These are phyloP conservation scores for Trichoderma hamatum DNA, from an alignment of 2,329 filamentous ascomycete species.

Conservation along the genomic window DNA sequence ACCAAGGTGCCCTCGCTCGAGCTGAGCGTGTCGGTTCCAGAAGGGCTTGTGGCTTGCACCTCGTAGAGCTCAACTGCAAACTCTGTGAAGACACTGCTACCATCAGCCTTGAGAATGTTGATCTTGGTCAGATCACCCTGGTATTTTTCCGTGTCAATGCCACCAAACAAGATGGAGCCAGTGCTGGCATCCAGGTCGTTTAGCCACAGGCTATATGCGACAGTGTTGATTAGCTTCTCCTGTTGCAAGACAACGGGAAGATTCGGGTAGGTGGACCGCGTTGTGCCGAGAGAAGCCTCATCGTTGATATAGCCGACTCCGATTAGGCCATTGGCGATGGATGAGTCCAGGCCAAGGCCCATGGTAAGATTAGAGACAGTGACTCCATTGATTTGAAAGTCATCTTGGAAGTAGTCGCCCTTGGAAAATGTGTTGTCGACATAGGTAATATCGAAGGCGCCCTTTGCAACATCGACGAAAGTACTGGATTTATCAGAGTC, in stretches of 20 bases:
- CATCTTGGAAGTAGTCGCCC: constrained; percentile 63
- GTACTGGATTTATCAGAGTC: constrained; percentile 50
- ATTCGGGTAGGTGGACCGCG: constrained; percentile 52
- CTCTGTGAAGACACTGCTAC: constrained; percentile 47
- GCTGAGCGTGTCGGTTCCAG: constrained; percentile 52
- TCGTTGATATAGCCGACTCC: constrained; percentile 63
- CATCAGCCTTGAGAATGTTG: constrained; percentile 53
- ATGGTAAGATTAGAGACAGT: constrained; percentile 59
- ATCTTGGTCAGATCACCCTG: constrained; percentile 64
- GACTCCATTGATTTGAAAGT: constrained; percentile 57
- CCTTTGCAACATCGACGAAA: constrained; percentile 47
- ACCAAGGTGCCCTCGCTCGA: constrained; percentile 52
- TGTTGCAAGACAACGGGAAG: constrained; percentile 67
- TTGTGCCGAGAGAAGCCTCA: constrained; percentile 46
- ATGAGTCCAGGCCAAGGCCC: constrained; percentile 58
- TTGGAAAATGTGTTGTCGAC: constrained; percentile 60
- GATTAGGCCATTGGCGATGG: constrained; percentile 60
- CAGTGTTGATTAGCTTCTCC: constrained; percentile 64
- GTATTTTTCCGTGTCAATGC: constrained; percentile 78
- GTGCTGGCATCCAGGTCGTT: constrained; percentile 62
- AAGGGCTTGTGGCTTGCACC: constrained; percentile 50
- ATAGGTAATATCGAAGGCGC: constrained; percentile 61
- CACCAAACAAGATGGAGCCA: constrained; percentile 77
- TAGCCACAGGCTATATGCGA: constrained; percentile 73
- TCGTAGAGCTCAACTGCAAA: constrained; percentile 55